Percentiles rank a stretch among this genome's conserved stretches.
Conservation (phyloP, 176 grass and related monocot species). For the Cocos nucifera region DNA sequence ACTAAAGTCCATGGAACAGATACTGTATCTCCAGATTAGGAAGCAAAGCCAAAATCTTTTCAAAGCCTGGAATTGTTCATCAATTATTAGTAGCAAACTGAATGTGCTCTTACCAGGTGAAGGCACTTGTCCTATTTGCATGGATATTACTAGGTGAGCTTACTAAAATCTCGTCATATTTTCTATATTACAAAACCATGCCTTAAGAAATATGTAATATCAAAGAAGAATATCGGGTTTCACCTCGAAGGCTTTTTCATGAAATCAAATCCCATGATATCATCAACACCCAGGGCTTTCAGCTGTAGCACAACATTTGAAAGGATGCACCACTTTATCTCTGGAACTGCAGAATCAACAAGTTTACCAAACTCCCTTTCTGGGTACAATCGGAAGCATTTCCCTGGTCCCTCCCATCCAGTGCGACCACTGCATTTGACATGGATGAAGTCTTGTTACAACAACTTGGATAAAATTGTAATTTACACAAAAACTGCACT, state of each 20-base stretch:
- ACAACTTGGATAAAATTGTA: no score
- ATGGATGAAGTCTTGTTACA: slow-evolving; percentile 6
- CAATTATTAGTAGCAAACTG: no score
- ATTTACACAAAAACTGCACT: no score
- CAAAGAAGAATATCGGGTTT: slow-evolving; percentile 9
- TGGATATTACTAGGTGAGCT: no score
- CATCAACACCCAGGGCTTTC: slow-evolving; percentile 93
- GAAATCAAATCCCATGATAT: slow-evolving; percentile 92
- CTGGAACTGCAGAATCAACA: slow-evolving; percentile 71
- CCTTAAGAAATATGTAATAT: not conserved
- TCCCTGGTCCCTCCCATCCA: slow-evolving; percentile 73
- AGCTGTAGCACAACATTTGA: slow-evolving; percentile 90
- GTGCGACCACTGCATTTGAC: slow-evolving; percentile 58
- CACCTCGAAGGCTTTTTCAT: slow-evolving; percentile 95
- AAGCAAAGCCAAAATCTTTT: no score
- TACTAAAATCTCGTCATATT: no score
- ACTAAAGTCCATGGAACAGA: no score
- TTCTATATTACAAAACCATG: not conserved
- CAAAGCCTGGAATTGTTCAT: no score
- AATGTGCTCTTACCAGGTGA: no score
- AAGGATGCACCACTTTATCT: slow-evolving; percentile 93
- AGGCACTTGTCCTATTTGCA: no score
- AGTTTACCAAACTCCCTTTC: slow-evolving; percentile 82
- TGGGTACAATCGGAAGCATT: slow-evolving; percentile 73
- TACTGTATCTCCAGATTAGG: no score